Conservation (phyloP, 2,329 filamentous ascomycete genomes). For the Talaromyces sp. region DNA sequence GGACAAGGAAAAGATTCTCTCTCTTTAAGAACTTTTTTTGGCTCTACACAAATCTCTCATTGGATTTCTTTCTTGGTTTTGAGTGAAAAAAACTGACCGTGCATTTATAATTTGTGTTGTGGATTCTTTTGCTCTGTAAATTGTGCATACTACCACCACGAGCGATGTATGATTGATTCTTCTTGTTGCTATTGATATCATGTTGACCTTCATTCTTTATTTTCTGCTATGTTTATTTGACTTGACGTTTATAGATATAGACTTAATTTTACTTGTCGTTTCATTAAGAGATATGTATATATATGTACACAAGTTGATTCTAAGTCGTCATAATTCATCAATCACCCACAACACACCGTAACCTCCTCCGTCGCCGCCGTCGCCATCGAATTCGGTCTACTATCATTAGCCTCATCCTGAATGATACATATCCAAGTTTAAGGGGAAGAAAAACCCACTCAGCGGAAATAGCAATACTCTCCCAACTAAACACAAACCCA, state of each 20-base stretch:
- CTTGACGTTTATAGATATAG: background rate
- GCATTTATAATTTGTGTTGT: background rate
- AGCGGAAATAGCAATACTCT: slow-evolving; percentile 26
- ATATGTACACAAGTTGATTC: background rate
- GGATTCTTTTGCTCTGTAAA: background rate
- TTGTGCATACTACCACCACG: background rate
- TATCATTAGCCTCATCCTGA: background rate
- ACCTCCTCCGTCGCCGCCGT: slow-evolving; percentile 9
- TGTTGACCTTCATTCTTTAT: background rate
- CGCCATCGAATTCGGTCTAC: slow-evolving; percentile 1
- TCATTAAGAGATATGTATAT: background rate
- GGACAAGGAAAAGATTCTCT: slow-evolving; percentile 9
- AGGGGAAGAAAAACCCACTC: background rate
- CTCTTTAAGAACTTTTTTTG: background rate
- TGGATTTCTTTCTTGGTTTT: too few species aligned
- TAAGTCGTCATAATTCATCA: background rate
- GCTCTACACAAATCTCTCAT: background rate
- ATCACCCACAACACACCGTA: slow-evolving; percentile 12
- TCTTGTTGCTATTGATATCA: background rate
- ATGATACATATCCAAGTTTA: background rate
- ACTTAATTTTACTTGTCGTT: background rate
- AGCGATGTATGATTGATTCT: background rate
- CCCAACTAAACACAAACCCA: slow-evolving; percentile 69
- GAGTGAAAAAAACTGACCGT: too few species aligned
- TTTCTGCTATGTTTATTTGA: background rate